Evolutionary conservation across 352 stramenopile species (phyloP), one percentile per base, ranked within the genome.

Genomic region (Elongisporangium prolatum): DNA sequence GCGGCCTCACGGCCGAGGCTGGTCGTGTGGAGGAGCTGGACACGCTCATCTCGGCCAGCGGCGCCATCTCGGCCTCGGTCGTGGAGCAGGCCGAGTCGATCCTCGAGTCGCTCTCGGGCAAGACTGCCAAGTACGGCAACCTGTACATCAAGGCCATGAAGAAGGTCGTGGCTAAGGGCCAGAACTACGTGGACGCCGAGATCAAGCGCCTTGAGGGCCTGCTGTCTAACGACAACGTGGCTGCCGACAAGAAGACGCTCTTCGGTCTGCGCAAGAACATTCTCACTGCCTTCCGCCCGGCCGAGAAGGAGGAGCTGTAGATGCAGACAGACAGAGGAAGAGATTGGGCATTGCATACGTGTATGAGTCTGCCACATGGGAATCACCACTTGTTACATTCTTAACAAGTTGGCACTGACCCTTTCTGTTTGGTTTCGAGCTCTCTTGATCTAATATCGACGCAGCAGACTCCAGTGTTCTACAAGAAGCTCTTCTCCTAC

Each of bases 181-280:
- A 77, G 11, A 74, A 71, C 51, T 97, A 96, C 77, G 74, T 97
- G 21, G 69, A 85, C 13, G 68, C 67, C 24, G 90, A 97, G 75
- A 88, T 96, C 59, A 80, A 78, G 65, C 84, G 90, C 60, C 75
- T 97, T 13, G 71, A 88, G 7, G 73, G 73, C 24, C 59, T 97
- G 69, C 69, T 95, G 34, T 67, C 72, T 28, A 91, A 94, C 66
- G 74, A 89, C 49, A 91, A 91, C 64, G 85, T 97, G 47, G 74
- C 77, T 22, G 65, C 88, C 6, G 67, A 89, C 59, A 96, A 96
- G 71, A 96, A 96, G 72, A 95, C 83, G 67, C 77, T 95, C 49
- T 97, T 97, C 54, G 74, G 80, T 48, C 64, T 96, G 21, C 85
- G 88, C 69, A 91, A 92, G 72, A 97, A 97, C 76, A 96, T 97